Evolutionary conservation across 2,329 filamentous ascomycete genomes (phyloP), one percentile per base, ranked within the genome.

Genomic region (Malbranchea zuffiana): DNA sequence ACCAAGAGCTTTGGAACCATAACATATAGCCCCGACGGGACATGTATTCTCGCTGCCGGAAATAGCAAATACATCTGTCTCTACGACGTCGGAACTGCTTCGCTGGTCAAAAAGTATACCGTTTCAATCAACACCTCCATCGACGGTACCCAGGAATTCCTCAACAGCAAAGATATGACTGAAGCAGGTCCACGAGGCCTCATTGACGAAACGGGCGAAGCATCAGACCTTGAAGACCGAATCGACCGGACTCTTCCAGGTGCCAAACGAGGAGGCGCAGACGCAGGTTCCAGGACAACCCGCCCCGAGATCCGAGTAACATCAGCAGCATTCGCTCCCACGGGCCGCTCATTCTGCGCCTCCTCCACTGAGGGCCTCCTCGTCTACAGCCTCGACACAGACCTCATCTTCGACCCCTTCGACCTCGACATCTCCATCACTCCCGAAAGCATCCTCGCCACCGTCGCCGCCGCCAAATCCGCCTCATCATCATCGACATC

Each of bases 31-130:
- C 81, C 84, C 1, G 90, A 98, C 54, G 90, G 90, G 8, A 82
- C 77, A 44, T 95, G 90, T 50, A 69, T 98, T 7, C 68, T 98
- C 26, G 90, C 88, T 1, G 87, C 77, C 32, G 90, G 90, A 20
- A 94, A 90, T 68, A 95, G 86, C 77, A 98, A 98, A 65, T 95
- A 93, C 59, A 95, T 98, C 35, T 96, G 90, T 56, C 62, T 98
- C 40, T 98, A 98, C 62, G 88, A 92, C n/a, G 84, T 93, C 20
- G 78, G 78, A 40, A 93, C 88, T 1, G 86, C 90, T 57, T 85
- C 90, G 1, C 66, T 98, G 7, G 68, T 96, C 39, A 94, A 92
- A 59, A 95, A 95, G 56, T 98, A 82, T 55, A 95, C 88, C 1
- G 87, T 96, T 51, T 93, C 84, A 49, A 75, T 94, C 52, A 98